These are phyloP conservation scores for Somion occarium DNA, from an alignment of 1,284 basidiomycete species.

Conservation along the genomic window DNA sequence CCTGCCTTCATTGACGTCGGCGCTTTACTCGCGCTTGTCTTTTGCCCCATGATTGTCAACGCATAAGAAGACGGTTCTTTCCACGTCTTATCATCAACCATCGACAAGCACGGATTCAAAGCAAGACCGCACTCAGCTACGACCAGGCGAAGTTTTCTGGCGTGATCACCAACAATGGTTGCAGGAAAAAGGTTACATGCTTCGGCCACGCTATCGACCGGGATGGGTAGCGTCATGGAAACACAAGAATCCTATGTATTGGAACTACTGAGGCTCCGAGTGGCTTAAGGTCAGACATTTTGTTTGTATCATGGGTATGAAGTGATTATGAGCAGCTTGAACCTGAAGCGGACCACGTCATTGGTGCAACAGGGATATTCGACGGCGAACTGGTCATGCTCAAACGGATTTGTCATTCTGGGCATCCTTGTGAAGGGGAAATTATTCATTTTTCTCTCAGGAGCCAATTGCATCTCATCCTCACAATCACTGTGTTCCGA, in stretches of 20 bases:
- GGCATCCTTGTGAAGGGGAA: slow-evolving; percentile 16
- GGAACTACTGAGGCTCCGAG: too few relatives aligned
- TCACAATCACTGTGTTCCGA: slow-evolving; percentile 23
- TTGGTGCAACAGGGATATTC: slow-evolving; percentile 21
- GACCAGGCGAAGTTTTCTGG: too few relatives aligned
- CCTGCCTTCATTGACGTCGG: too few relatives aligned
- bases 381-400: slow-evolving; percentile 19
- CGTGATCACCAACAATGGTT: slow-evolving; percentile 18
- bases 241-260: slow-evolving; percentile 5
- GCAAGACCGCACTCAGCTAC: too few relatives aligned
- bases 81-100: too few relatives aligned
- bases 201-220: slow-evolving; percentile 14
- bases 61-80: too few relatives aligned
- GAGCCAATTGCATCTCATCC: slow-evolving; percentile 15
- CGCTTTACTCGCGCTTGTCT: too few relatives aligned
- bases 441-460: slow-evolving; percentile 17
- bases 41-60: too few relatives aligned
- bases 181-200: slow-evolving; percentile 14
- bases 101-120: too few relatives aligned
- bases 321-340: too few relatives aligned
- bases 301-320: too few relatives aligned
- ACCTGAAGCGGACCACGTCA: slow-evolving; percentile 10
- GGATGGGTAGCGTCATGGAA: slow-evolving; percentile 18
- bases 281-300: too few relatives aligned
- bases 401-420: slow-evolving; percentile 11